A percentile compares a stretch with the other conserved stretches of the same genome.
phyloP scores from a whole-genome alignment of 805 yeast species.

The Torulaspora indica region DNA sequence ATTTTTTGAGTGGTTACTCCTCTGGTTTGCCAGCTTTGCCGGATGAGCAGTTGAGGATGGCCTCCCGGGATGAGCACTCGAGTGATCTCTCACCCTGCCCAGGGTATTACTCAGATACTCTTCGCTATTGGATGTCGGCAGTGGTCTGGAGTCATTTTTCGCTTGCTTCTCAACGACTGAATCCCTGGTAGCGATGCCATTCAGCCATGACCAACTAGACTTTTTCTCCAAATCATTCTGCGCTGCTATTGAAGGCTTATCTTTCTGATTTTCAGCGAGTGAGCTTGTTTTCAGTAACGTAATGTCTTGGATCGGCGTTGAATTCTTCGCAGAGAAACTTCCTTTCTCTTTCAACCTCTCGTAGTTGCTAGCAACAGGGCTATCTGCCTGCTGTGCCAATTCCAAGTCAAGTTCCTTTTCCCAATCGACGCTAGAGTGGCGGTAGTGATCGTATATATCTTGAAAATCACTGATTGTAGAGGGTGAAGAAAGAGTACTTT shows the following conservation, averaged over 20 bases:
- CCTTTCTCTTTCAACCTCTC: constrained; percentile 1
- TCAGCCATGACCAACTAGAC: constrained; percentile 22
- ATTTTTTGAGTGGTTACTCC: constrained; percentile 36
- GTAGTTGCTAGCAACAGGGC: neutral
- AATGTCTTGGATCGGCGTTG: neutral
- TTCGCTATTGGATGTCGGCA: neutral
- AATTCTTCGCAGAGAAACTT: neutral
- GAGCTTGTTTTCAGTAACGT: neutral
- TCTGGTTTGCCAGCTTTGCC: constrained; percentile 12
- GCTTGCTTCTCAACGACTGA: constrained; percentile 9
- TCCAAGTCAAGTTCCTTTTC: constrained; percentile 10
- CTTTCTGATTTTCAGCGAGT: neutral
- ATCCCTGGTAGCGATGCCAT: constrained; percentile 9
- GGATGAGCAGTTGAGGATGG: constrained; percentile 7
- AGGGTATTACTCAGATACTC: constrained; percentile 10
- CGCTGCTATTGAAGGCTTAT: neutral
- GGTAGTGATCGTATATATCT: constrained; percentile 32
- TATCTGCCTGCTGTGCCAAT: neutral
- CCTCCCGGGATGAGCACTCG: constrained; percentile 10
- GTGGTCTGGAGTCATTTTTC: neutral
- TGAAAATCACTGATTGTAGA: constrained; percentile 21
- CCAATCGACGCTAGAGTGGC: constrained; percentile 25
- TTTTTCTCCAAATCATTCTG: constrained; percentile 9
- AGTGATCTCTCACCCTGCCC: constrained; percentile 10
- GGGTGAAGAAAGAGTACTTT: constrained; percentile 10